Evolutionary conservation across 352 stramenopile genomes (phyloP).

Genomic region (Globisporangium solare): DNA sequence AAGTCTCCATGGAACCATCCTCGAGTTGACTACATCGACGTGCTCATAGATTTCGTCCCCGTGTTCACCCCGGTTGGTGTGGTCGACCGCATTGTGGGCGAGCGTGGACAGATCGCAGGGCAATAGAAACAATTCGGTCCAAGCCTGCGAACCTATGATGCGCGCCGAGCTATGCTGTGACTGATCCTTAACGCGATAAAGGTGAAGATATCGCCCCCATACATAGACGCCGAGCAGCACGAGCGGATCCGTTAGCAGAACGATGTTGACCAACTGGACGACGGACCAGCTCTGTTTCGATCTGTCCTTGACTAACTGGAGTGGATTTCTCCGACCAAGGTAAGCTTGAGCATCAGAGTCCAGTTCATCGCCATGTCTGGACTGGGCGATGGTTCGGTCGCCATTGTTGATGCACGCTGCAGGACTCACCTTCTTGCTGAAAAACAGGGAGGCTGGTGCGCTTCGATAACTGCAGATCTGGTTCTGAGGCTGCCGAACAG

Average conservation of each 20-base stretch:
- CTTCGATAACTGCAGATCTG: neutral
- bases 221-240: neutral
- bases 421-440: neutral
- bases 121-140: neutral
- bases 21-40: neutral
- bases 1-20: neutral
- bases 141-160: neutral
- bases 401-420: neutral
- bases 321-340: neutral
- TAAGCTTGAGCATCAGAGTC: no score
- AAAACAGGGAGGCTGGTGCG: neutral
- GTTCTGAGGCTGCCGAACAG: neutral
- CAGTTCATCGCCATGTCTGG: no score
- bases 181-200: neutral
- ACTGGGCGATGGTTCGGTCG: neutral
- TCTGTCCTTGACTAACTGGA: conserved; percentile 7
- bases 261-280: conserved; percentile 13
- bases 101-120: neutral
- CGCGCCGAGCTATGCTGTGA: no score
- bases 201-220: neutral
- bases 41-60: neutral
- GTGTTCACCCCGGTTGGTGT: neutral
- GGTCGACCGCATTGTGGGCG: neutral
- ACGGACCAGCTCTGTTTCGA: conserved; percentile 16
- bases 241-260: neutral